phyloP scores from a whole-genome alignment of 768 basidiomycete species.

The Agrocybe chaxingu region DNA sequence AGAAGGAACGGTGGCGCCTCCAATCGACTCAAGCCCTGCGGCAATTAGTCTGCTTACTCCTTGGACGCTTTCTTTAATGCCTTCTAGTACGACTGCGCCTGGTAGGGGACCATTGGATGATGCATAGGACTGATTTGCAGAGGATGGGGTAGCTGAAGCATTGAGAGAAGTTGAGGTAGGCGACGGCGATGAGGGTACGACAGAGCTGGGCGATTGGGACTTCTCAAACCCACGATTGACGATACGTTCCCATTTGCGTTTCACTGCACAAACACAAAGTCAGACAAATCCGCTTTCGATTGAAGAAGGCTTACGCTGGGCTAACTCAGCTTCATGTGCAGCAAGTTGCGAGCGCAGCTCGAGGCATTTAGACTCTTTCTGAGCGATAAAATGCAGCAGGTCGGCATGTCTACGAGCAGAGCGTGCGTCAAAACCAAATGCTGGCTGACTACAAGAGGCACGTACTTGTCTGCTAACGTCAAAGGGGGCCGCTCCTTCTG shows the following conservation, averaged over 20 bases:
- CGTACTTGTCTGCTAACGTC: slow-evolving; percentile 74
- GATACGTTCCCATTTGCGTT: slow-evolving; percentile 83
- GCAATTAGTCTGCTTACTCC: slow-evolving; percentile 55
- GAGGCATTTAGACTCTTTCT: slow-evolving; percentile 82
- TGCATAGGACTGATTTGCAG: too few relatives aligned
- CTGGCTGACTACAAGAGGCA: slow-evolving; percentile 11
- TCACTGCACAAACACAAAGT: slow-evolving; percentile 41
- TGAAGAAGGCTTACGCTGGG: slow-evolving; percentile 42
- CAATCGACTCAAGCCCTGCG: slow-evolving; percentile 32
- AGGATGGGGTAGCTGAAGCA: neutral
- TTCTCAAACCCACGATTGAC: slow-evolving; percentile 59
- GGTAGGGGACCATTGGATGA: slow-evolving; percentile 1
- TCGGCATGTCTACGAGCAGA: slow-evolving; percentile 64
- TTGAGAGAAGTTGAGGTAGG: slow-evolving; percentile 12
- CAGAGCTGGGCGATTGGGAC: slow-evolving; percentile 17
- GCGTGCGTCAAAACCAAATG: neutral
- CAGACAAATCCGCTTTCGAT: neutral
- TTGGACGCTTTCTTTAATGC: slow-evolving; percentile 64
- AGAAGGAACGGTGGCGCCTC: slow-evolving; percentile 8
- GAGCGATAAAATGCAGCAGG: slow-evolving; percentile 78
- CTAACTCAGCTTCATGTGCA: slow-evolving; percentile 68
- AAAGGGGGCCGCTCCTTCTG: slow-evolving; percentile 38
- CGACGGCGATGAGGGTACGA: neutral
- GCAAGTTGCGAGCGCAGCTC: slow-evolving; percentile 76
- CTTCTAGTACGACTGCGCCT: slow-evolving; percentile 45